phyloP scores from a whole-genome alignment of 2,329 filamentous ascomycete species.

The Stachybotrys chlorohalonatus region DNA sequence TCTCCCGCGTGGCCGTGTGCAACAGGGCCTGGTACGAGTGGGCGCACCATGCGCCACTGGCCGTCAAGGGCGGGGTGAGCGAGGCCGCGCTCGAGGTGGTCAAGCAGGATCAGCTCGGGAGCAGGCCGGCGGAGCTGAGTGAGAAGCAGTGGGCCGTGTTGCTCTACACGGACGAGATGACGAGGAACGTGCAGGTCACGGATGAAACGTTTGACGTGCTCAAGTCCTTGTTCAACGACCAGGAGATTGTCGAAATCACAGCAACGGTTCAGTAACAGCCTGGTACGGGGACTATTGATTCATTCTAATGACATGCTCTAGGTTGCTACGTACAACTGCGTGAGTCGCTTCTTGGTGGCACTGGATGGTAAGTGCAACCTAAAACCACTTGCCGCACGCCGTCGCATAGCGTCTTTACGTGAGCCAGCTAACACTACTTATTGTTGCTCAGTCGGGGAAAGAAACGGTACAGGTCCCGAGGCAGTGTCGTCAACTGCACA shows the following conservation, averaged over 20 bases:
- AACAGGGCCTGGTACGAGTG: constrained; percentile 84
- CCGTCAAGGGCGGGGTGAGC: constrained; percentile 46
- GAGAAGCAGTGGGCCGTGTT: constrained; percentile 60
- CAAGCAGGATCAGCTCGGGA: constrained; percentile 20
- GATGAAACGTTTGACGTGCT: constrained; percentile 60
- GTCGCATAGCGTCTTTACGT: constrained; percentile 4
- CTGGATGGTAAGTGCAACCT: constrained; percentile 53
- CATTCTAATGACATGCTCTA: constrained; percentile 15
- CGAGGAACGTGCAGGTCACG: constrained; percentile 57
- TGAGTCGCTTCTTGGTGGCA: constrained; percentile 75
- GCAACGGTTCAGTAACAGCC: constrained; percentile 46
- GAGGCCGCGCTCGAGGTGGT: constrained; percentile 38
- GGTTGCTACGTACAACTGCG: constrained; percentile 73
- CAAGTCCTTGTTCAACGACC: constrained; percentile 53
- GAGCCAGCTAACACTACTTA: constrained; percentile 14
- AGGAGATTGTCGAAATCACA: constrained; percentile 73
- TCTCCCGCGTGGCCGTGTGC: constrained; percentile 70
- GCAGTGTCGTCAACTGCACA: constrained; percentile 23
- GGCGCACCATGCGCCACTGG: constrained; percentile 67
- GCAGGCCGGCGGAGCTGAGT: constrained; percentile 32
- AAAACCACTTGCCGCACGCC: neutral
- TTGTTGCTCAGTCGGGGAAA: constrained; percentile 41
- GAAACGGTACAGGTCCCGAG: constrained; percentile 42
- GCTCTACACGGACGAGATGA: constrained; percentile 77
- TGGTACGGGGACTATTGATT: neutral